Evolutionary conservation across 768 basidiomycete genomes (phyloP).

Genomic region (Amanita thiersii): DNA sequence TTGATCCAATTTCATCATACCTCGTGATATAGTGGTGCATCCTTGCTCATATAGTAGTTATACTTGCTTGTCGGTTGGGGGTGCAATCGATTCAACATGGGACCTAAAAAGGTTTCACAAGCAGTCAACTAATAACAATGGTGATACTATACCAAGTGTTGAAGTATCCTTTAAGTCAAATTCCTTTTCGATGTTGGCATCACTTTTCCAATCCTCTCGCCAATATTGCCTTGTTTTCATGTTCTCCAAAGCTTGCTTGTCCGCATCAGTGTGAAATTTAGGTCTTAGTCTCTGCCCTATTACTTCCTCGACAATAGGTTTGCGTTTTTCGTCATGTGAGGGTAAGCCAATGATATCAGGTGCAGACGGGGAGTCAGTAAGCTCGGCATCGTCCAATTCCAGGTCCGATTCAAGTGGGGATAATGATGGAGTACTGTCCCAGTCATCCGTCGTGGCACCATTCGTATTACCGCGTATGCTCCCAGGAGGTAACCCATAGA

Average conservation of each 20-base stretch:
- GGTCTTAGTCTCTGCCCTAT: not conserved
- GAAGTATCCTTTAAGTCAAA: slow-evolving; percentile 69
- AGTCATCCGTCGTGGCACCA: slow-evolving; percentile 36
- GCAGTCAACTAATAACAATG: not conserved
- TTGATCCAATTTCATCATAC: slow-evolving; percentile 17
- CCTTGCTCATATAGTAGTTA: slow-evolving; percentile 26
- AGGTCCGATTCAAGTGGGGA: slow-evolving; percentile 56
- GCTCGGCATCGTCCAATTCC: slow-evolving; percentile 33
- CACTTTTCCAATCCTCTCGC: slow-evolving; percentile 55
- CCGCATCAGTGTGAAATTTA: slow-evolving; percentile 27
- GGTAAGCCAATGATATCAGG: slow-evolving; percentile 1
- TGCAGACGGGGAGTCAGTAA: slow-evolving; percentile 17
- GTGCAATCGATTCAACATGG: slow-evolving; percentile 29
- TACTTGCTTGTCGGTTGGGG: slow-evolving; percentile 23
- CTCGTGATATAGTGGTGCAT: slow-evolving; percentile 27
- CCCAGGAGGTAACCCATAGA: slow-evolving; percentile 47
- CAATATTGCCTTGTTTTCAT: slow-evolving; percentile 66
- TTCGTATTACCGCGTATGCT: slow-evolving; percentile 14
- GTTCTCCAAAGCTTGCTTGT: slow-evolving; percentile 52
- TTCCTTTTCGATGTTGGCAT: slow-evolving; percentile 27
- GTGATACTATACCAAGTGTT: slow-evolving; percentile 45
- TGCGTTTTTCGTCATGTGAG: not conserved
- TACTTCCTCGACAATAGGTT: not conserved
- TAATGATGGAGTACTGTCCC: slow-evolving; percentile 58
- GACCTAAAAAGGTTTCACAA: slow-evolving; percentile 25